Conservation (phyloP, 176 grass and related monocot species). For the Carex pumila region DNA sequence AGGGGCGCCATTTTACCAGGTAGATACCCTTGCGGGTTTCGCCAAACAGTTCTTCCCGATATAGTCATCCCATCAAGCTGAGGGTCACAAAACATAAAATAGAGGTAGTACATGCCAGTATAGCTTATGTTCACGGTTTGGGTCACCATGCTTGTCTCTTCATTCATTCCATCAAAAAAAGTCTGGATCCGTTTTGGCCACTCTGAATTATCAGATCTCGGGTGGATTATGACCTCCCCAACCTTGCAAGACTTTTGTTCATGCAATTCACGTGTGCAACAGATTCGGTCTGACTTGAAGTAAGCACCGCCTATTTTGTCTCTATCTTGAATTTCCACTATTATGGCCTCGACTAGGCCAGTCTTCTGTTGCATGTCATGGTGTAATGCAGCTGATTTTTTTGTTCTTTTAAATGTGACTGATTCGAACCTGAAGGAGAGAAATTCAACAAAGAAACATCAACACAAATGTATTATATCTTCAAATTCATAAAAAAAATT, state of each 20-base stretch:
- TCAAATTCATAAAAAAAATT: neutral
- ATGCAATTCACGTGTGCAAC: slow-evolving; percentile 71
- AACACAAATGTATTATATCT: neutral
- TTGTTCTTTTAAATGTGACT: slow-evolving; percentile 61
- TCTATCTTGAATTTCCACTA: slow-evolving; percentile 93
- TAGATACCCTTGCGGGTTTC: slow-evolving; percentile 95
- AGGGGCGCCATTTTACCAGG: slow-evolving; percentile 97
- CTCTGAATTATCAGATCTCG: slow-evolving; percentile 66
- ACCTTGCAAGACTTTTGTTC: slow-evolving; percentile 60
- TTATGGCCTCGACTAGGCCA: slow-evolving; percentile 89
- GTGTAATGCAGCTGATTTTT: slow-evolving; percentile 50
- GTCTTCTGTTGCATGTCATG: slow-evolving; percentile 92
- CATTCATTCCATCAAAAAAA: slow-evolving; percentile 69
- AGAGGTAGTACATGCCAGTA: slow-evolving; percentile 99
- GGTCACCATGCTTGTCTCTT: slow-evolving; percentile 59
- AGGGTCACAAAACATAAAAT: slow-evolving; percentile 97
- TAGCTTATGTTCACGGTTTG: slow-evolving; percentile 56
- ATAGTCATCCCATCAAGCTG: slow-evolving; percentile 77
- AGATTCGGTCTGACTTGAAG: slow-evolving; percentile 83
- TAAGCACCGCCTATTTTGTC: slow-evolving; percentile 90
- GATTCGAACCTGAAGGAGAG: slow-evolving; percentile 75
- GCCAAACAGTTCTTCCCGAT: slow-evolving; percentile 86
- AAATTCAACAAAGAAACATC: slow-evolving; percentile 7
- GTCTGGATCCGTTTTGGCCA: slow-evolving; percentile 92
- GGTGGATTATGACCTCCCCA: slow-evolving; percentile 90